Evolutionary conservation across 257 asterid genomes (phyloP), one percentile per base, ranked within the genome.

Genomic region (Solanum pennellii): DNA sequence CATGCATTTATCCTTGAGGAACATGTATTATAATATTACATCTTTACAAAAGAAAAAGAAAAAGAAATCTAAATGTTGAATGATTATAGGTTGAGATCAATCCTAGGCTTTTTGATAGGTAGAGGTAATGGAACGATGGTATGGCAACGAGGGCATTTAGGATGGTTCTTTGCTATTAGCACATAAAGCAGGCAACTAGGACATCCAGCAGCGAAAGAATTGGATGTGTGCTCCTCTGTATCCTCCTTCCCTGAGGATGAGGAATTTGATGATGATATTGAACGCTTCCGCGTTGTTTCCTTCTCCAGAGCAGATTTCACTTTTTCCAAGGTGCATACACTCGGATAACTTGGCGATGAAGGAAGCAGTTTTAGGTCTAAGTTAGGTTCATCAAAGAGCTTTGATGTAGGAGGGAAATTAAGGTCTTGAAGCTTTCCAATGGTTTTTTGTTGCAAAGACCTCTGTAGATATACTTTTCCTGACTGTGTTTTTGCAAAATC

Each of bases 271-370:
- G 96, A 92, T 1, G 98, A 94, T 5, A 91, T 87, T 0, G 95
- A 91, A 4, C 96, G 93, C 74, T 95, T 96, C 86, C 91, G 91
- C 13, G 49, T 88, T 83, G 93, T 95, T 87, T 91, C 95, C 86
- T 91, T 95, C 91, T 94, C 98, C 0, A 96, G 94, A 2, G 99
- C 99, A 0, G 92, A 96, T 88, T 94, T 94, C 45, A 96, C 98
- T 72, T 95, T 96, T 90, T 96, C 98, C 3, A 96, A 91, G 20
- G 99, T 96, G 95, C 99, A 96, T 3, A 96, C 97, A 45, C 98
- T 96, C 27, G 90, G 94, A 90, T 93, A 92, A 23, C 71, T 86
- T 7, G 91, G 88, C 0, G 93, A 83, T 0, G 91, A 87, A 1
- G 94, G 88, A 10, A 91, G 93, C 3, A 94, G 91, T 93, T 94